Conservation (phyloP, 257 asterid species). For the Jacaranda copaia region DNA sequence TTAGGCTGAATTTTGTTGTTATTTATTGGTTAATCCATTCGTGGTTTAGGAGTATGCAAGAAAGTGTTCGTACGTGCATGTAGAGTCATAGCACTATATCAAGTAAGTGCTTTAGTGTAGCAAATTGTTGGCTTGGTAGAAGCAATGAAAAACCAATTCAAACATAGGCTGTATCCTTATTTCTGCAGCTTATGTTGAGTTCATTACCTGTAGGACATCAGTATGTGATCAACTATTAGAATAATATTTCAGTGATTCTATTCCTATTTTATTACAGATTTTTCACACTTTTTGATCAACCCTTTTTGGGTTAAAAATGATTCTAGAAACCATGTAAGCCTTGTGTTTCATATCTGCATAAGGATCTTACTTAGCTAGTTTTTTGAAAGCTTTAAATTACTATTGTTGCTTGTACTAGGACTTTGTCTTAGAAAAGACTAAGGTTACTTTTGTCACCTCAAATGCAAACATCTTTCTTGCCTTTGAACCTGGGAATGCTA, state of each 20-base stretch:
- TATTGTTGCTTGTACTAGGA: too few species aligned
- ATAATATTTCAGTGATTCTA: background rate
- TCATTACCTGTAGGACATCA: background rate
- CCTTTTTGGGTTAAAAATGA: too few species aligned
- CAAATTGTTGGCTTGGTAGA: background rate
- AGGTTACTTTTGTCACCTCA: too few species aligned
- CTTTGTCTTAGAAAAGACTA: too few species aligned
- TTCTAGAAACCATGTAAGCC: too few species aligned
- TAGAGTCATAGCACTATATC: slow-evolving; percentile 4
- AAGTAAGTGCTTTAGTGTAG: slow-evolving; percentile 19
- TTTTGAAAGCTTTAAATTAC: too few species aligned
- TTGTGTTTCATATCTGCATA: too few species aligned
- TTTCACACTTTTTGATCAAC: too few species aligned
- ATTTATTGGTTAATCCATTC: background rate
- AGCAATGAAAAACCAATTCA: background rate
- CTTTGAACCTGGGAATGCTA: too few species aligned
- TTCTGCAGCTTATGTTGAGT: background rate
- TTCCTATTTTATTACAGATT: background rate
- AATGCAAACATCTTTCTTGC: too few species aligned
- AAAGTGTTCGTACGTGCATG: background rate
- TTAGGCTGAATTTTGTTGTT: too few species aligned
- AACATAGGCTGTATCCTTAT: background rate
- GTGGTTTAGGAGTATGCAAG: background rate
- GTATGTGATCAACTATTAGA: background rate
- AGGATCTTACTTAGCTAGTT: too few species aligned